phyloP scores from a whole-genome alignment of 1,284 basidiomycete genomes.

The Tylopilus sp. region DNA sequence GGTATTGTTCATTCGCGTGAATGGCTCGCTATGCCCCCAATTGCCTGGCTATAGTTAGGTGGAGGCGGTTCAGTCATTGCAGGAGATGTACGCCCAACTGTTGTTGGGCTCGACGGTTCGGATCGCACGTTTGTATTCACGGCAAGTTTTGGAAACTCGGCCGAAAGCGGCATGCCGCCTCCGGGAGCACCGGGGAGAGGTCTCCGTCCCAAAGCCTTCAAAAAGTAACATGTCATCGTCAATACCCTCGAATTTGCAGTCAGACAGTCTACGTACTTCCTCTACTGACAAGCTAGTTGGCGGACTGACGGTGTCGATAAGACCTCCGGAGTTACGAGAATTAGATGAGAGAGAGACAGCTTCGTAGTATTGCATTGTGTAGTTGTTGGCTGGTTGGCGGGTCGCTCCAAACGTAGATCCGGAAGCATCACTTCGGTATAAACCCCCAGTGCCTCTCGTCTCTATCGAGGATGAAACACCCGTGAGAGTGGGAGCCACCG shows the following conservation, averaged over 20 bases:
- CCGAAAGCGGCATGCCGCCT: slow-evolving; percentile 26
- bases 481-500: slow-evolving; percentile 4
- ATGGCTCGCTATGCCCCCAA: neutral
- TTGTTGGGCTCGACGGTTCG: slow-evolving; percentile 14
- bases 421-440: slow-evolving; percentile 19
- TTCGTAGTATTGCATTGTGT: slow-evolving; percentile 4
- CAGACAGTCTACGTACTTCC: slow-evolving; percentile 26
- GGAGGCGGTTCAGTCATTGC: slow-evolving; percentile 26
- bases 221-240: slow-evolving; percentile 1
- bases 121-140: slow-evolving; percentile 3
- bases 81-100: slow-evolving; percentile 19
- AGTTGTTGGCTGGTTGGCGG: slow-evolving; percentile 16
- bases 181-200: slow-evolving; percentile 40
- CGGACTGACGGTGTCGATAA: slow-evolving; percentile 13
- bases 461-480: slow-evolving; percentile 36
- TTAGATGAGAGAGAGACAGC: neutral
- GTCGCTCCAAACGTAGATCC: slow-evolving; percentile 8
- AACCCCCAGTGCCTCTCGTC: slow-evolving; percentile 21
- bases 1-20: neutral
- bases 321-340: neutral
- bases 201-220: slow-evolving; percentile 21
- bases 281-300: slow-evolving; percentile 19
- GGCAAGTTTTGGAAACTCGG: slow-evolving; percentile 30
- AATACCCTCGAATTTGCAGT: neutral
- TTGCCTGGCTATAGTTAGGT: slow-evolving; percentile 38